phyloP scores from a whole-genome alignment of 495 filamentous ascomycete genomes.

The Neurospora tetraspora region DNA sequence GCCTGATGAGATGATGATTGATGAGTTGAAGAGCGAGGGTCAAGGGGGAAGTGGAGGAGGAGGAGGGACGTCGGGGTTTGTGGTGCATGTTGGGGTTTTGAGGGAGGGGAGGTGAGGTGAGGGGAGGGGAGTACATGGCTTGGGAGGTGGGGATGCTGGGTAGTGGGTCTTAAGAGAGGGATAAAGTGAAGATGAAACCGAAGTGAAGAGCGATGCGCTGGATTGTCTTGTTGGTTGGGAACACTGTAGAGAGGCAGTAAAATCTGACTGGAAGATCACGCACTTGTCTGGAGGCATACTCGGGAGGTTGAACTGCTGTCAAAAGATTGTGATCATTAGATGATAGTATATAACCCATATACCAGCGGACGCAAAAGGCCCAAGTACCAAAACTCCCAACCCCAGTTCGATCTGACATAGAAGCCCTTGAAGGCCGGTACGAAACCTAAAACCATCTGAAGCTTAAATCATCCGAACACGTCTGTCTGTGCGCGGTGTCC shows the following conservation, averaged over 20 bases:
- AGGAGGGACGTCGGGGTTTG: constrained; percentile 47
- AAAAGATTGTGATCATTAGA: background rate
- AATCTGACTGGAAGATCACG: background rate
- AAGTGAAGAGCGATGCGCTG: background rate
- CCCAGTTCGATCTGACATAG: background rate
- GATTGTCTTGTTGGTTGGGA: background rate
- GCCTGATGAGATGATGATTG: constrained; percentile 43
- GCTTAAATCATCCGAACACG: background rate
- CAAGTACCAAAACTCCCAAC: background rate
- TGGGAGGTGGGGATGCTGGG: background rate
- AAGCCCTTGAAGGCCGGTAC: background rate
- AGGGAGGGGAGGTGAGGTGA: constrained; percentile 5
- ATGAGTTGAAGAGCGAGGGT: constrained; percentile 35
- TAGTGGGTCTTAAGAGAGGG: background rate
- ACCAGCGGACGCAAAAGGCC: background rate
- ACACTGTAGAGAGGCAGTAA: background rate
- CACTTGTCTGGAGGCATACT: background rate
- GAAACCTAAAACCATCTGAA: background rate
- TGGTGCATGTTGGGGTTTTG: constrained; percentile 55
- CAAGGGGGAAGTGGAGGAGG: background rate
- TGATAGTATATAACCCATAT: background rate
- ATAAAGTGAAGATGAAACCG: no score
- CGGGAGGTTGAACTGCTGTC: background rate
- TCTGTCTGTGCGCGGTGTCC: background rate
- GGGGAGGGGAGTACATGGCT: background rate